Conservation (phyloP, 352 stramenopile species). For the Phytophthora citricola region DNA sequence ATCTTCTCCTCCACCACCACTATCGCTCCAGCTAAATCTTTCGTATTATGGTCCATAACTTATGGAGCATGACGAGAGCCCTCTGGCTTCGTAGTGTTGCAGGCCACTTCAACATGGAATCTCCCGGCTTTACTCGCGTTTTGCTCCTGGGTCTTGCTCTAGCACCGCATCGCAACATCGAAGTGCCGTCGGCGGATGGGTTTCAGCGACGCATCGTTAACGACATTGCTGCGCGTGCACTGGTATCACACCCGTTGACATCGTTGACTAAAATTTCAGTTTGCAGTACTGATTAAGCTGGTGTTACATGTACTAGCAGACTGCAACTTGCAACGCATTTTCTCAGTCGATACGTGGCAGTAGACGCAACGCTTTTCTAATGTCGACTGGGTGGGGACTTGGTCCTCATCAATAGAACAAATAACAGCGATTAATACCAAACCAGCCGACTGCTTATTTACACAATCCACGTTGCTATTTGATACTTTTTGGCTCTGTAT, state of each 20-base stretch:
- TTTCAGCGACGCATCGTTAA: constrained; percentile 10
- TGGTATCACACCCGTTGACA: neutral
- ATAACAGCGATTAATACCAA: too few species aligned
- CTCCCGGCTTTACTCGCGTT: constrained; percentile 22
- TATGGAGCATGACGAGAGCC: constrained; percentile 19
- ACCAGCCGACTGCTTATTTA: too few species aligned
- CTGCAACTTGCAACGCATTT: neutral
- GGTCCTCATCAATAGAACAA: too few species aligned
- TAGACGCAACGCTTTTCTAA: neutral
- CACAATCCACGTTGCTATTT: too few species aligned
- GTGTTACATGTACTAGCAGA: too few species aligned
- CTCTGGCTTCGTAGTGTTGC: constrained; percentile 14
- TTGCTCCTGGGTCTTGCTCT: constrained; percentile 14
- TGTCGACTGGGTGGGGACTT: too few species aligned
- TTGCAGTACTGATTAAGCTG: neutral
- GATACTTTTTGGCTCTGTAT: neutral
- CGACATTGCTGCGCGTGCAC: neutral
- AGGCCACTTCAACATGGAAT: constrained; percentile 31
- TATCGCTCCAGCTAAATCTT: constrained; percentile 8
- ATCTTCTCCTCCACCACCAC: neutral
- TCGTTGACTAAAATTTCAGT: constrained; percentile 6
- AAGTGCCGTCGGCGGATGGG: constrained; percentile 4
- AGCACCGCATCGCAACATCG: constrained; percentile 10
- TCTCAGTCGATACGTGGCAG: neutral
- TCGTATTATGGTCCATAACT: neutral